Percentiles rank a stretch among this genome's conserved stretches.
phyloP scores from a whole-genome alignment of 352 stramenopile species.

The Peronospora farinosa region DNA sequence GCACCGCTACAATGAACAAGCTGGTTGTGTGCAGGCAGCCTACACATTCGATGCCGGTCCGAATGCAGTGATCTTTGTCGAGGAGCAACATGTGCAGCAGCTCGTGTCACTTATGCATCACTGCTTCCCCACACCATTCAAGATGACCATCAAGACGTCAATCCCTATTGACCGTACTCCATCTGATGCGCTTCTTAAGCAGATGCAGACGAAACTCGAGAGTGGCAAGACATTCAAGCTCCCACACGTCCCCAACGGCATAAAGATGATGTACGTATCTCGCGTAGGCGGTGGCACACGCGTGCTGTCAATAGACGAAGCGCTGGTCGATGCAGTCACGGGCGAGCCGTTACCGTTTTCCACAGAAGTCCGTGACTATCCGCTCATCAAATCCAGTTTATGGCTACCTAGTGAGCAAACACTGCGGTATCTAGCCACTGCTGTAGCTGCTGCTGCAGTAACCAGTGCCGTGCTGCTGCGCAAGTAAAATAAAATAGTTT shows the following conservation, averaged over 20 bases:
- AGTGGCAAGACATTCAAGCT: conserved; percentile 17
- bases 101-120: conserved; percentile 52
- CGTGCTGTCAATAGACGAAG: conserved; percentile 31
- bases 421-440: conserved; percentile 11
- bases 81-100: conserved; percentile 59
- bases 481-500: conserved; percentile 14
- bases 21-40: conserved; percentile 70
- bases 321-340: conserved; percentile 44
- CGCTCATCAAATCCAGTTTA: conserved; percentile 6
- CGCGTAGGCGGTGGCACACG: conserved; percentile 45
- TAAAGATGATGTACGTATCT: conserved; percentile 73
- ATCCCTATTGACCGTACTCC: conserved; percentile 17
- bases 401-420: conserved; percentile 2
- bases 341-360: conserved; percentile 25
- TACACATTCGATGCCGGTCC: conserved; percentile 99
- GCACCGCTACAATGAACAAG: conserved; percentile 90
- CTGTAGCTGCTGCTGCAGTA: conserved; percentile 13
- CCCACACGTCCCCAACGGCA: conserved; percentile 18
- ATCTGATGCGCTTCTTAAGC: conserved; percentile 20
- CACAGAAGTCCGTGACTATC: conserved; percentile 8
- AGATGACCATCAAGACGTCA: conserved; percentile 34
- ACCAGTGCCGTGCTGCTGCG: conserved; percentile 17
- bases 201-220: conserved; percentile 13
- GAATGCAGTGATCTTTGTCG: conserved; percentile 94
- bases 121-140: conserved; percentile 34